Percentiles rank a stretch among this genome's conserved stretches.
Conservation (phyloP, 257 asterid species). For the Ajuga chamaepitys region DNA sequence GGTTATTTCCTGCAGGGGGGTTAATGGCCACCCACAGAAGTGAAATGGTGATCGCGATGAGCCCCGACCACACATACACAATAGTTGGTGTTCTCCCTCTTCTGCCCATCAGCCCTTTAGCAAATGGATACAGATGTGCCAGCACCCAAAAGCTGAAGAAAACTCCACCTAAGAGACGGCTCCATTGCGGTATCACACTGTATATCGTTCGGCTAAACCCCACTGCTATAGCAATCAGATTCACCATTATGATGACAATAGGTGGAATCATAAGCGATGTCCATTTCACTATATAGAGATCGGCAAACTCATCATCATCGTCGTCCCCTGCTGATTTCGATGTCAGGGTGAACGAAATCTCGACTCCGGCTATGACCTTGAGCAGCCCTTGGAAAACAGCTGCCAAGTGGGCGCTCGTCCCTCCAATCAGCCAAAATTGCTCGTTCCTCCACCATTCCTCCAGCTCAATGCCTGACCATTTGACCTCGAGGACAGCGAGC, state of each 20-base stretch:
- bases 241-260: slow-evolving; percentile 44
- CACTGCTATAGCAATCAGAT: slow-evolving; percentile 44
- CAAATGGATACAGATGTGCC: slow-evolving; percentile 60
- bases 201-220: slow-evolving; percentile 50
- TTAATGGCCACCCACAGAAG: slow-evolving; percentile 52
- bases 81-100: slow-evolving; percentile 56
- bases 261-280: slow-evolving; percentile 61
- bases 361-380: slow-evolving; percentile 46
- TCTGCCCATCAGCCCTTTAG: slow-evolving; percentile 60
- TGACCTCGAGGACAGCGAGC: slow-evolving; percentile 54
- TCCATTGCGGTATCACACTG: slow-evolving; percentile 55
- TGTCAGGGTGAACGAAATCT: slow-evolving; percentile 50
- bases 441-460: slow-evolving; percentile 70
- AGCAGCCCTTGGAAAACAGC: slow-evolving; percentile 62
- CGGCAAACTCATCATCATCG: slow-evolving; percentile 42
- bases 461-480: slow-evolving; percentile 53
- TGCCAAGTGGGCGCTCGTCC: slow-evolving; percentile 56
- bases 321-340: slow-evolving; percentile 55
- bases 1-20: slow-evolving; percentile 40
- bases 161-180: slow-evolving; percentile 46
- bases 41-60: slow-evolving; percentile 46
- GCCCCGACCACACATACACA: slow-evolving; percentile 56
- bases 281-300: slow-evolving; percentile 46
- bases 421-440: slow-evolving; percentile 57
- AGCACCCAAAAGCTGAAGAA: slow-evolving; percentile 64